phyloP scores from a whole-genome alignment of 1,284 basidiomycete species.

The Apiotrichum porosum region DNA sequence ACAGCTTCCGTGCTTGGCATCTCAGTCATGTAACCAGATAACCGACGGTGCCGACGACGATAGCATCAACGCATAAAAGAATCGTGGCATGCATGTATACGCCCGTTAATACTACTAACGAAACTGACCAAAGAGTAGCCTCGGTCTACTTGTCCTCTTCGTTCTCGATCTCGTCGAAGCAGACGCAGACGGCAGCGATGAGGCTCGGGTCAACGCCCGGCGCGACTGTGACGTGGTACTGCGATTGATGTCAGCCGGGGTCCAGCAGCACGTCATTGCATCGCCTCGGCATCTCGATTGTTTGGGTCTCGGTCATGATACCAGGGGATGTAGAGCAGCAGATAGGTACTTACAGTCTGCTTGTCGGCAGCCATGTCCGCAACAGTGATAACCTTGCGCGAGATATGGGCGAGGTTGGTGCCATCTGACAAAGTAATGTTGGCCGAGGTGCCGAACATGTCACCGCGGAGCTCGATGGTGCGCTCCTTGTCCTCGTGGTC shows the following conservation, averaged over 20 bases:
- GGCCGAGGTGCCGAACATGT: conserved; percentile 10
- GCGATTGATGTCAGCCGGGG: neutral
- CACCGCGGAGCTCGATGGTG: conserved; percentile 2
- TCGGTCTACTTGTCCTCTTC: too few species aligned
- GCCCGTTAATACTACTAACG: too few species aligned
- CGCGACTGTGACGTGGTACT: conserved; percentile 48
- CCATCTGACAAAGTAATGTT: conserved; percentile 3
- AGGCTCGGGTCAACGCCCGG: conserved; percentile 50
- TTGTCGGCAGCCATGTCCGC: conserved; percentile 4
- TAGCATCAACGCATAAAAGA: too few species aligned
- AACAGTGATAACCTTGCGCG: conserved; percentile 4
- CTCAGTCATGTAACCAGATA: too few species aligned
- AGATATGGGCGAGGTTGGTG: conserved; percentile 5
- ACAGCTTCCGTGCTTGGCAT: too few species aligned
- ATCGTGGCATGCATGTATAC: too few species aligned
- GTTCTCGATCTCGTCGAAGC: conserved; percentile 47
- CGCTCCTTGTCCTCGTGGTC: conserved; percentile 2
- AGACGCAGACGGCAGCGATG: conserved; percentile 49
- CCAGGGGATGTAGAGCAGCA: too few species aligned
- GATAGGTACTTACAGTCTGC: conserved; percentile 9
- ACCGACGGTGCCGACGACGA: too few species aligned
- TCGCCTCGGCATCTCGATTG: too few species aligned
- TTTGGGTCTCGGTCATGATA: too few species aligned
- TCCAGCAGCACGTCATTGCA: too few species aligned
- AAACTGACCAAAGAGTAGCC: too few species aligned